A percentile compares a stretch with the other conserved stretches of the same genome.
Evolutionary conservation across 306 rosid species (phyloP).

Genomic region (Quercus wislizeni): DNA sequence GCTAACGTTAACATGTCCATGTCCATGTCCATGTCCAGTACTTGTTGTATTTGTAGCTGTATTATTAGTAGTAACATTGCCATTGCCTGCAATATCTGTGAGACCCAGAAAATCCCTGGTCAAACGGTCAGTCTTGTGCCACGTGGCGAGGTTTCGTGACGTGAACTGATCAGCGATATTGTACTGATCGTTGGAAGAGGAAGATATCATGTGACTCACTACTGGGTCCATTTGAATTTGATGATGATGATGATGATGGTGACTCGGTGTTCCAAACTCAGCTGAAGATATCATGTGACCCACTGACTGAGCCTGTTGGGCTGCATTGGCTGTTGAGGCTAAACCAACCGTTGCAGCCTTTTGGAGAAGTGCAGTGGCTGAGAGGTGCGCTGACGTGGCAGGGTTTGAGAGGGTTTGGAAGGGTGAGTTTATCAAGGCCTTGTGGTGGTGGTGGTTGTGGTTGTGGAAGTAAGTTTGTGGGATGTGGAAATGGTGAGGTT

Average conservation of each 20-base stretch:
- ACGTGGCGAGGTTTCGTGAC: conserved; percentile 29
- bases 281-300: conserved; percentile 31
- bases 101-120: conserved; percentile 93
- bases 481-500: conserved; percentile 23
- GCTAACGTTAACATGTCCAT: conserved; percentile 34
- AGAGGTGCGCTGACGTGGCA: conserved; percentile 64
- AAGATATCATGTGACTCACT: background rate
- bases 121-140: conserved; percentile 51
- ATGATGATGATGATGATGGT: background rate
- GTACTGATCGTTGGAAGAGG: conserved; percentile 19
- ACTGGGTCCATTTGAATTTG: conserved; percentile 36
- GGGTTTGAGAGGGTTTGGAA: conserved; percentile 31
- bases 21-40: background rate
- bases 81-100: conserved; percentile 29
- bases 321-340: conserved; percentile 29
- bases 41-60: background rate
- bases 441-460: conserved; percentile 5
- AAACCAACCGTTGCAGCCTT: conserved; percentile 76
- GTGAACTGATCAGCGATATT: conserved; percentile 29
- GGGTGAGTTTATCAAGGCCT: conserved; percentile 41
- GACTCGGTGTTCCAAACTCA: conserved; percentile 35
- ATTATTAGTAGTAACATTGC: conserved; percentile 4
- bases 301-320: conserved; percentile 25
- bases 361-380: conserved; percentile 91
- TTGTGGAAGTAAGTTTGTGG: conserved; percentile 25